Percentiles rank a stretch among this genome's conserved stretches.
phyloP scores from a whole-genome alignment of 2,329 filamentous ascomycete species.

The Pseudocercospora ulei region DNA sequence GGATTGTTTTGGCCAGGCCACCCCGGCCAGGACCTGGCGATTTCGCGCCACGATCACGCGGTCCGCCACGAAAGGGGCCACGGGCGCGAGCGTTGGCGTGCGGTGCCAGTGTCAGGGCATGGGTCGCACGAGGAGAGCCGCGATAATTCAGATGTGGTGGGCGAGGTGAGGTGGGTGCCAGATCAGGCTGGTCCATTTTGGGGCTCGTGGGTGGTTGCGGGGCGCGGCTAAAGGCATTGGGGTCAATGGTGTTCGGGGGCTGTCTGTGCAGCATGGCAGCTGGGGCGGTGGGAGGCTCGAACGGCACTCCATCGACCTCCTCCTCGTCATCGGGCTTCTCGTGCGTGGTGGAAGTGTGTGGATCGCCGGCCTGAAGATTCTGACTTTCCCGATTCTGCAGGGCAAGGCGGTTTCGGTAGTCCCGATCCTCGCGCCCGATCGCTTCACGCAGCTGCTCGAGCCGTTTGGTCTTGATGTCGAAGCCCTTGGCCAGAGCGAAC shows the following conservation, averaged over 20 bases:
- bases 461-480: slow-evolving; percentile 44
- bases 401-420: slow-evolving; percentile 36
- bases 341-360: background rate
- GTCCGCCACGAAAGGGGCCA: slow-evolving; percentile 25
- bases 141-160: slow-evolving; percentile 4
- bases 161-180: slow-evolving; percentile 20
- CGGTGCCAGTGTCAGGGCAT: slow-evolving; percentile 19
- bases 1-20: slow-evolving; percentile 11
- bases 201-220: slow-evolving; percentile 20
- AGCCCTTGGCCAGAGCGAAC: slow-evolving; percentile 41
- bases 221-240: slow-evolving; percentile 42
- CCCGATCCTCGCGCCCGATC: slow-evolving; percentile 43
- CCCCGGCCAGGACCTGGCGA: slow-evolving; percentile 21
- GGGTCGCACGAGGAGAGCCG: slow-evolving; percentile 19
- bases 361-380: slow-evolving; percentile 8
- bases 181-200: slow-evolving; percentile 10
- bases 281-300: slow-evolving; percentile 30
- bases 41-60: slow-evolving; percentile 22
- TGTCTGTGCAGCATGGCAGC: slow-evolving; percentile 30
- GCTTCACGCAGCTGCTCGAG: slow-evolving; percentile 44
- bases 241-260: slow-evolving; percentile 37
- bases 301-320: slow-evolving; percentile 21
- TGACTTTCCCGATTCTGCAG: slow-evolving; percentile 28
- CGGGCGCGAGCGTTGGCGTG: slow-evolving; percentile 24
- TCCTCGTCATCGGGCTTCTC: slow-evolving; percentile 11